Evolutionary conservation across 495 filamentous ascomycete species (phyloP).

Genomic region (Penicillium nucicola): DNA sequence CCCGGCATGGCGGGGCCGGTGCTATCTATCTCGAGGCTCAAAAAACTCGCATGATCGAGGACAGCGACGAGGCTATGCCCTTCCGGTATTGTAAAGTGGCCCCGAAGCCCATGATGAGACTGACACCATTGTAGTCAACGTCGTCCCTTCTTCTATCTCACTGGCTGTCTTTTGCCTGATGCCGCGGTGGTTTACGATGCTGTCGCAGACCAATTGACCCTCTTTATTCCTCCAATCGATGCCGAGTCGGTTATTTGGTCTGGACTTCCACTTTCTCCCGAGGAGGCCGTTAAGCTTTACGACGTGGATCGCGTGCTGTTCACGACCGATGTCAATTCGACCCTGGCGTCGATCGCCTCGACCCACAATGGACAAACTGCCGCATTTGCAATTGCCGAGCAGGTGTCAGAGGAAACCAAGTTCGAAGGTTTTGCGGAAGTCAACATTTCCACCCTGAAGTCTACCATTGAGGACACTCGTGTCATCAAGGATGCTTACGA

Average conservation of each 20-base stretch:
- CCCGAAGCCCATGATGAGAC: neutral
- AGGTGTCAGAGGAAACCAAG: conserved; percentile 61
- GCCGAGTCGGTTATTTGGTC: conserved; percentile 94
- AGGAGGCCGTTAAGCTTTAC: conserved; percentile 72
- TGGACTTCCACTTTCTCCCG: conserved; percentile 72
- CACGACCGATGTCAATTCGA: conserved; percentile 66
- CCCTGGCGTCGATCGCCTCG: conserved; percentile 47
- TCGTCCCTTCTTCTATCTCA: conserved; percentile 92
- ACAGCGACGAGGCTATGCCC: conserved; percentile 73
- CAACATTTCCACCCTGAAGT: conserved; percentile 61
- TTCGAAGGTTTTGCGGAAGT: conserved; percentile 62
- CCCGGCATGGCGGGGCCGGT: conserved; percentile 29
- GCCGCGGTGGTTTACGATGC: conserved; percentile 81
- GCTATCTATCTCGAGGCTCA: conserved; percentile 84
- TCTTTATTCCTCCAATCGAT: conserved; percentile 89
- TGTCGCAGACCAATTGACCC: conserved; percentile 63
- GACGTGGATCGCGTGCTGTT: conserved; percentile 78
- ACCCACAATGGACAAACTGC: conserved; percentile 45
- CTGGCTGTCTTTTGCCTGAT: conserved; percentile 80
- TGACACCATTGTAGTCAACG: conserved; percentile 55
- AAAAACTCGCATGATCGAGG: conserved; percentile 71
- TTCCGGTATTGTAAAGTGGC: conserved; percentile 56
- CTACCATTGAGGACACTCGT: conserved; percentile 72
- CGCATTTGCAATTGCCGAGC: conserved; percentile 68
- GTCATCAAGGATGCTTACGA: conserved; percentile 85